These are phyloP conservation scores for Chloropicon primus DNA, from an alignment of 139 green algal species.

Conservation along the genomic window DNA sequence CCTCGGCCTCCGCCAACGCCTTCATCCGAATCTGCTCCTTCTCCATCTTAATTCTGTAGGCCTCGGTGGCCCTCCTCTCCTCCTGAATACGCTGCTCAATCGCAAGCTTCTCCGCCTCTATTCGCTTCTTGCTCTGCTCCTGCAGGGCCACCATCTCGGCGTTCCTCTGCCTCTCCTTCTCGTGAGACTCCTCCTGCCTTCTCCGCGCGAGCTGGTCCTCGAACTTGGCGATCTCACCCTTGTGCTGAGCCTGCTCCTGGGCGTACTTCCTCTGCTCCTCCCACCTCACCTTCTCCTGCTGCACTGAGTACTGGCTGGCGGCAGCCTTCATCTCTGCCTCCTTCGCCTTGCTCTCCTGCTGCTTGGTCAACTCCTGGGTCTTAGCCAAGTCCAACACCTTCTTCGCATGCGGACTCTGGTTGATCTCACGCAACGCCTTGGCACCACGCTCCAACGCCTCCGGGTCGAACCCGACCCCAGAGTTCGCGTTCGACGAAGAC, in stretches of 20 bases:
- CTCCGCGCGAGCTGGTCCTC: constrained; percentile 34
- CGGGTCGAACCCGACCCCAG: constrained; percentile 62
- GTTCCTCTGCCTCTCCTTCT: constrained; percentile 64
- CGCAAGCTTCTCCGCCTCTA: constrained; percentile 44
- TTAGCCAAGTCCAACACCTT: constrained; percentile 77
- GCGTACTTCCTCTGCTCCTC: constrained; percentile 59
- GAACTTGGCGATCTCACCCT: constrained; percentile 64
- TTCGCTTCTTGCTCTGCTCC: constrained; percentile 51
- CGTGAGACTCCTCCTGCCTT: constrained; percentile 47
- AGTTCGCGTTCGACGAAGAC: not conserved
- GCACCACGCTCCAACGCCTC: constrained; percentile 91
- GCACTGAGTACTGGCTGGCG: constrained; percentile 29
- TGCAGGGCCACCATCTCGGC: constrained; percentile 80
- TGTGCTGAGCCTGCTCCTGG: constrained; percentile 72
- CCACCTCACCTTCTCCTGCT: constrained; percentile 66
- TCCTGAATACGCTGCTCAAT: constrained; percentile 26
- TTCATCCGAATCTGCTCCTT: not conserved
- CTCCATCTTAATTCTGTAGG: constrained; percentile 2
- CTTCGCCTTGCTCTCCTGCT: constrained; percentile 49
- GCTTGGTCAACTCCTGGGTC: constrained; percentile 84
- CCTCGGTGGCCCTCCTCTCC: constrained; percentile 16
- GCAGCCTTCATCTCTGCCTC: constrained; percentile 20
- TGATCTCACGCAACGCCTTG: constrained; percentile 92
- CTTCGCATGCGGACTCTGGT: constrained; percentile 81
- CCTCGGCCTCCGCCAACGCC: constrained; percentile 84